Base-by-base conservation (phyloP, 1,284 basidiomycete genomes). In the Kwoniella shivajii region DNA sequence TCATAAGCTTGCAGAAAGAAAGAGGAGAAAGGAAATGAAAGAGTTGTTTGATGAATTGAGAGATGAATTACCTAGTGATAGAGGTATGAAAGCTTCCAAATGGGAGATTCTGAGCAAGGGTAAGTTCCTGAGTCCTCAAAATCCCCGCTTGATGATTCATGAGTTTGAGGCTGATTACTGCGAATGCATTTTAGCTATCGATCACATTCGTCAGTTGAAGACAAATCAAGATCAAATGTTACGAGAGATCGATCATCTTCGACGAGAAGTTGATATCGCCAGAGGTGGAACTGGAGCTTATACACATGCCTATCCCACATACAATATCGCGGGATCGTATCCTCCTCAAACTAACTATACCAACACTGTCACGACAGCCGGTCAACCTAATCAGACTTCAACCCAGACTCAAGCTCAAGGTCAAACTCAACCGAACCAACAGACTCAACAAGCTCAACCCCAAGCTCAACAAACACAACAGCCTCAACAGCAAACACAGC, bases 41-140 rank as follows among this genome's bases (percentile, higher is more conserved):
- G 92, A 96, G 59, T 77, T 97, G 46, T 97, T 96, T 72, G 93
- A 97, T 68, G 93, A 97, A 76, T 80, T 97, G 58, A 84, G 90
- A 55, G 92, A 94, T 75, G 86, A 90, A 65, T 80, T 97, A 31
- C 93, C 93, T 3, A 88, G 89, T 42, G 91, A 94, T 76, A 84
- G 91, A 54, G 90, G 90, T 33, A 89, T 92, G 86, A 95, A 96
- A 75, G 88, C 90, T 20, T 92, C 89, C 79, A 97, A 97, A 79
- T 96, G 92, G 93, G 92, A 96, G 79, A 94, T 95, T 57, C 79
- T 96, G 36, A 92, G 86, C 77, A 93, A 94, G 85, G 89, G 92
- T 90, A 65, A 63, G 82, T 75, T 18, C 20, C 13, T 13, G n/a
- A 38, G 37, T 38, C 20, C 6, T 24, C n/a, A 33, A n/a, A 24